Evolutionary conservation across 352 stramenopile species (phyloP).

Genomic region (Phytophthora constricta): DNA sequence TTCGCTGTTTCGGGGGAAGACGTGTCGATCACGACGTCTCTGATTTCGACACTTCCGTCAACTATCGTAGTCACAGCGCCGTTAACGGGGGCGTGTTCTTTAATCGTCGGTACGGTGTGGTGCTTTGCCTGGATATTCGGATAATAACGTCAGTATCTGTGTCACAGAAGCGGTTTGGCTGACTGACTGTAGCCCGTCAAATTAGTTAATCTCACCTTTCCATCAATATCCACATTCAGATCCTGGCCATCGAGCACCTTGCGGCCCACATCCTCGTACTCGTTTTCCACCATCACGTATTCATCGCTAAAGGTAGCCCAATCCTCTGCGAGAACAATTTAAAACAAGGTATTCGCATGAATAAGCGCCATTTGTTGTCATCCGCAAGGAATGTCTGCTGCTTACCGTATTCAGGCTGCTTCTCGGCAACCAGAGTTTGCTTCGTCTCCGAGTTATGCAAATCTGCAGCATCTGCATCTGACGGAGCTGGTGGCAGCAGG

Average conservation of each 20-base stretch:
- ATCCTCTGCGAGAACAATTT: slow-evolving; percentile 43
- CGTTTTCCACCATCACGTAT: slow-evolving; percentile 84
- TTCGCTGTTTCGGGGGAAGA: slow-evolving; percentile 32
- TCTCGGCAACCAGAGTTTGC: slow-evolving; percentile 73
- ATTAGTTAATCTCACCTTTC: slow-evolving; percentile 28
- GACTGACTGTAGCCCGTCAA: too few relatives aligned
- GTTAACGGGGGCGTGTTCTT: slow-evolving; percentile 10
- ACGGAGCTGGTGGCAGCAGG: slow-evolving; percentile 59
- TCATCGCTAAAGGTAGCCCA: slow-evolving; percentile 80
- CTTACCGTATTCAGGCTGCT: slow-evolving; percentile 69
- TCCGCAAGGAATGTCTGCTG: background rate
- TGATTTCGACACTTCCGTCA: slow-evolving; percentile 38
- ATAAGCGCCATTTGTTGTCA: too few relatives aligned
- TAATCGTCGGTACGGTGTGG: slow-evolving; percentile 12
- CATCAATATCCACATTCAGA: slow-evolving; percentile 49
- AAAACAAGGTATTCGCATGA: background rate
- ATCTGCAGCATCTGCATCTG: slow-evolving; percentile 34
- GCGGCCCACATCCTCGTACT: slow-evolving; percentile 81
- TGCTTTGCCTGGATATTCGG: slow-evolving; percentile 24
- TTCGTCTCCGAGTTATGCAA: slow-evolving; percentile 62
- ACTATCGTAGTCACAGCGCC: slow-evolving; percentile 24
- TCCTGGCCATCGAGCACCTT: slow-evolving; percentile 71
- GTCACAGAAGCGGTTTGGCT: too few relatives aligned
- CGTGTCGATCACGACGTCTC: slow-evolving; percentile 42
- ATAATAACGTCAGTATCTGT: slow-evolving; percentile 10